Base-by-base conservation (phyloP, 257 asterid genomes). In the Fraxinus pennsylvanica region DNA sequence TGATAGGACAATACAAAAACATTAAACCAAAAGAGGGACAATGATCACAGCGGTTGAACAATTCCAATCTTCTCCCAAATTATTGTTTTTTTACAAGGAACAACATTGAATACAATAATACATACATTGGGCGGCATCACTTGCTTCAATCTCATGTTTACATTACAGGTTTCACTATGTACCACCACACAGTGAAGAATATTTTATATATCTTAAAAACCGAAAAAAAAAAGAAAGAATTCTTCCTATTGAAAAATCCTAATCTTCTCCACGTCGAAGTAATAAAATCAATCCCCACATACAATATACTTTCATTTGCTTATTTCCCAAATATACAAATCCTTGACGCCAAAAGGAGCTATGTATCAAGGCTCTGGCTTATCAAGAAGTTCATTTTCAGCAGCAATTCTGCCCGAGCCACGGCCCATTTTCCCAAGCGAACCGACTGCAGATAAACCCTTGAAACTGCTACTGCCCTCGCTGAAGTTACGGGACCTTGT, bases 381-480 rank as follows among this genome's bases (percentile, higher is more conserved):
- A 75, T 91, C 94, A n/a, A 94, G 85, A 35, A 83, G 82, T 82
- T 89, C 95, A 30, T 85, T 79, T 65, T 88, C 93, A 21, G 87
- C 83, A 22, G 85, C 85, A 43, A 91, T 86, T 82, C 93, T 79
- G 73, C 92, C 94, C 0, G 97, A 90, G 33, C 97, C 95, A 27
- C 91, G 96, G 35, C 91, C 92, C 86, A 91, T 87, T 86, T 80
- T 93, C 61, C 98, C 91, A 25, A 95, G 90, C 6, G 98, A 90
- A 68, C 96, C 92, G 3, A 87, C 90, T 9, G 90, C 87, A 0
- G 97, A 88, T 81, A 94, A 70, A 74, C 97, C 82, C 87, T 95
- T 95, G 81, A 95, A 89, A 77, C 99, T 95, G 87, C 97, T 93
- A 75, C 98, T 91, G 36, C 96, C 98, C 90, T 90, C 99, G 10